Evolutionary conservation across 805 yeast species (phyloP).

Genomic region (Nakazawaea wickerhamii): DNA sequence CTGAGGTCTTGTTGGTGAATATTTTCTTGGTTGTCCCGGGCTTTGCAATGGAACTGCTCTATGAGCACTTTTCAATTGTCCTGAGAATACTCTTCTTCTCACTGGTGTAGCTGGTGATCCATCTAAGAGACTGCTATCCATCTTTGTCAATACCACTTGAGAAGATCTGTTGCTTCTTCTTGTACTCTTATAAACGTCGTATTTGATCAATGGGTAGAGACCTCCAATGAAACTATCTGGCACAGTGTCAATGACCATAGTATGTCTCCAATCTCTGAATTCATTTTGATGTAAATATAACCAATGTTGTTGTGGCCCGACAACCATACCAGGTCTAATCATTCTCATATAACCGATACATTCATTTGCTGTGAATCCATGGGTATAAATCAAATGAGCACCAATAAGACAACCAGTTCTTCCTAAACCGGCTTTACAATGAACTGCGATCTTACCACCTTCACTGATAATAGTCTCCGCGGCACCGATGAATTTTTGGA

Average conservation of each 20-base stretch:
- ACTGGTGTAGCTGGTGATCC: slow-evolving; percentile 68
- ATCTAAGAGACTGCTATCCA: slow-evolving; percentile 16
- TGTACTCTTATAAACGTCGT: slow-evolving; percentile 57
- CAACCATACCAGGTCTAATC: slow-evolving; percentile 99
- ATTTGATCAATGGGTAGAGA: slow-evolving; percentile 52
- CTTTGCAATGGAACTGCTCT: slow-evolving; percentile 86
- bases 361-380: slow-evolving; percentile 95
- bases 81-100: slow-evolving; percentile 64
- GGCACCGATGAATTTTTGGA: slow-evolving; percentile 89
- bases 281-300: slow-evolving; percentile 92
- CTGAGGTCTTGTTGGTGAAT: slow-evolving; percentile 28
- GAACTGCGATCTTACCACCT: slow-evolving; percentile 97
- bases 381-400: slow-evolving; percentile 92
- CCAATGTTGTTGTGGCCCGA: slow-evolving; percentile 99
- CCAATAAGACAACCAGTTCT: slow-evolving; percentile 98
- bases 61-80: slow-evolving; percentile 60
- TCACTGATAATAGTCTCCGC: slow-evolving; percentile 81
- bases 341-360: slow-evolving; percentile 96
- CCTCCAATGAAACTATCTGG: slow-evolving; percentile 69
- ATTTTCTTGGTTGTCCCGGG: slow-evolving; percentile 95
- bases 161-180: slow-evolving; percentile 25
- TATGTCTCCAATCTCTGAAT: slow-evolving; percentile 92
- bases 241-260: slow-evolving; percentile 71
- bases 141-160: slow-evolving; percentile 9
- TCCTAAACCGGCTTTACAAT: slow-evolving; percentile 97